Percentiles rank a stretch among this genome's conserved stretches.
Evolutionary conservation across 768 basidiomycete genomes (phyloP).

Genomic region (Grammothele lineata): DNA sequence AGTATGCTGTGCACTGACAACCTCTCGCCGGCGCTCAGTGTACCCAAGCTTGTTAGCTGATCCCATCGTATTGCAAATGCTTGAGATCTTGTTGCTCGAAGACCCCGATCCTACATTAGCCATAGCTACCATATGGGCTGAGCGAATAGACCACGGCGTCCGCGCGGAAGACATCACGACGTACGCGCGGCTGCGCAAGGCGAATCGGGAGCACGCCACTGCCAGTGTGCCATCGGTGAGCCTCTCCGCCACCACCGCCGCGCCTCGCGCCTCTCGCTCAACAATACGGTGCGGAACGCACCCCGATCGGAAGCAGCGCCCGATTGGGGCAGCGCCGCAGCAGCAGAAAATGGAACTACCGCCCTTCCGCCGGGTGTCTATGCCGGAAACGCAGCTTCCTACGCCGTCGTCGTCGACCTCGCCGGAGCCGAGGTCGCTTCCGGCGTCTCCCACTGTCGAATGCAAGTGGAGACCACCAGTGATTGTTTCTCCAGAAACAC

Average conservation of each 20-base stretch:
- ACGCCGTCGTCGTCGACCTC: conserved; percentile 12
- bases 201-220: not conserved
- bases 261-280: not conserved
- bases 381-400: conserved; percentile 2
- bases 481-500: too few species aligned
- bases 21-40: conserved; percentile 4
- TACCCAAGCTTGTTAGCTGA: conserved; percentile 9
- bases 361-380: not conserved
- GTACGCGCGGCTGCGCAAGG: conserved; percentile 3
- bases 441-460: not conserved
- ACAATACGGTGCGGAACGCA: too few species aligned
- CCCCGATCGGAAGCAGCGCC: too few species aligned
- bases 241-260: not conserved
- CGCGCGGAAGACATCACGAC: conserved; percentile 3
- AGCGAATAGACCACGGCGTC: conserved; percentile 4
- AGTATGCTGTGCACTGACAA: not conserved
- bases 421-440: conserved; percentile 7
- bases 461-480: too few species aligned
- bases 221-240: not conserved
- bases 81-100: conserved; percentile 9
- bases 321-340: too few species aligned
- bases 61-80: not conserved
- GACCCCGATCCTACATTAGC: not conserved
- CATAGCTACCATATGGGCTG: conserved; percentile 9
- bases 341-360: not conserved